Evolutionary conservation across 176 grass and related monocot species (phyloP), one percentile per base, ranked within the genome.

Genomic region (Olyra latifolia): DNA sequence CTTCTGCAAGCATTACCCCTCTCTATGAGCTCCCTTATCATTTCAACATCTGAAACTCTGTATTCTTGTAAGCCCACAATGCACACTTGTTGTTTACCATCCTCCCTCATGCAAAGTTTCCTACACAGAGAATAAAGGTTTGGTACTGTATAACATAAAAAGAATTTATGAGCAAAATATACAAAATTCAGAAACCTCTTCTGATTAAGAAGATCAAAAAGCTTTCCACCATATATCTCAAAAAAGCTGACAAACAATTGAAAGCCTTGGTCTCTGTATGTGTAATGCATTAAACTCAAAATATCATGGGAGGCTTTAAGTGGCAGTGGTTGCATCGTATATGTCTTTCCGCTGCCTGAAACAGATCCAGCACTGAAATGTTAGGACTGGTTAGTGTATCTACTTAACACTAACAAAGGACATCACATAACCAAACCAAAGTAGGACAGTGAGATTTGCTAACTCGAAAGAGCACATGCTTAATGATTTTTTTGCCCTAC

Each of bases 21-120:
- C 79, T 86, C 83, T 72, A 86, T 90, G 48, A 90, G 78, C 43
- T 90, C 88, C 44, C 49, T 78, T 46, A 90, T 86, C 27, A 61
- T 80, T 7, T 90, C 83, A 46, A 90, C 79, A 65, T 90, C 81
- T 62, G 79, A 83, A 39, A 90, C 88, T 83, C 47, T 79, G 39
- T 83, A 90, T 55, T 90, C 88, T 79, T 87, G 83, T 40, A 90
- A 64, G 63, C 88, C 83, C 22, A 90, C 88, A 61, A 90, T 90
- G 88, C 83, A 90, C 35, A 86, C 88, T 86, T 90, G 84, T 59
- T 87, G 84, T 76, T 86, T 87, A 20, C 84, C 84, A 53, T 91
- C 89, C 65, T 87, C 84, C 60, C 80, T 87, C 89, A 91, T 91
- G 74, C 79, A 87, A 35, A 91, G 84, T 65, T 91, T 91, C 58